A percentile compares a stretch with the other conserved stretches of the same genome.
phyloP scores from a whole-genome alignment of 768 basidiomycete genomes.

The Tricholoma flavovirens region DNA sequence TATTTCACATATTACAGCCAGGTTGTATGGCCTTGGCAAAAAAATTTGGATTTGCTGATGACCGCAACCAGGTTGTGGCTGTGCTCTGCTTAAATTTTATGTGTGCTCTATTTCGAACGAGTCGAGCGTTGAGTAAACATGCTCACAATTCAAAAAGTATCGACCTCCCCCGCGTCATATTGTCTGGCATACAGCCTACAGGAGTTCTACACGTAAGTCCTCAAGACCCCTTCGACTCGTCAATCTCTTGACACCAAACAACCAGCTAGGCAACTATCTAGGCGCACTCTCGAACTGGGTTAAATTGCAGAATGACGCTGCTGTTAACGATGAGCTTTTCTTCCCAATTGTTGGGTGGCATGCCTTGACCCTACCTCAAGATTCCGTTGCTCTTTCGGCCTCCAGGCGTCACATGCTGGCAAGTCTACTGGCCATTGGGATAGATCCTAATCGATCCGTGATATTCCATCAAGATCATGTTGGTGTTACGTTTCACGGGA shows the following conservation, averaged over 20 bases:
- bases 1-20: too few species aligned
- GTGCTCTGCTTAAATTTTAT: constrained; percentile 13
- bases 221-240: background rate
- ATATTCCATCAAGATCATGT: constrained; percentile 91
- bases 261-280: constrained; percentile 87
- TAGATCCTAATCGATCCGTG: constrained; percentile 69
- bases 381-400: constrained; percentile 54
- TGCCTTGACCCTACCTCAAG: constrained; percentile 87
- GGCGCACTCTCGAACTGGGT: constrained; percentile 92
- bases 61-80: constrained; percentile 15
- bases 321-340: constrained; percentile 56
- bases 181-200: constrained; percentile 94
- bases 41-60: too few species aligned
- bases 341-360: constrained; percentile 94
- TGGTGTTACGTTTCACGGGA: constrained; percentile 18
- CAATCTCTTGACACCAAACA: constrained; percentile 3
- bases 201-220: constrained; percentile 77
- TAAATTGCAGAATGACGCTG: constrained; percentile 58
- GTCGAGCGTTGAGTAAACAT: constrained; percentile 12
- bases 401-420: constrained; percentile 79
- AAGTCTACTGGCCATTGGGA: constrained; percentile 75
- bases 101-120: constrained; percentile 15
- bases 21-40: too few species aligned
- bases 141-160: background rate
- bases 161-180: constrained; percentile 40